Evolutionary conservation across 176 grass and related monocot species (phyloP).

Genomic region (Zizania latifolia): DNA sequence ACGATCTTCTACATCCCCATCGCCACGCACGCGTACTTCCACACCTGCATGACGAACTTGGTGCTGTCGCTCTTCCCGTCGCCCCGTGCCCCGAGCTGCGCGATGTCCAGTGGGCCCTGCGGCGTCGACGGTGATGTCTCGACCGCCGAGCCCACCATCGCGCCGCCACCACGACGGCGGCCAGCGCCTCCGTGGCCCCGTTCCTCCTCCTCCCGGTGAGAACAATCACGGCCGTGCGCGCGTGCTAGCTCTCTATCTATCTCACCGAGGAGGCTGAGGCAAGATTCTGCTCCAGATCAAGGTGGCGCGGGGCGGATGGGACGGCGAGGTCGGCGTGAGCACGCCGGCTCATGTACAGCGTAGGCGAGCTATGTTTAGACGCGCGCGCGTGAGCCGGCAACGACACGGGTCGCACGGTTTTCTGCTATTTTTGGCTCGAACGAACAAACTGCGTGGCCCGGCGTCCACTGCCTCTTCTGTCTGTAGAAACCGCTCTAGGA

Average conservation of each 20-base stretch:
- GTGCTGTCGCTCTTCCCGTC: constrained; percentile 54
- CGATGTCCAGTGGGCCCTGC: constrained; percentile 27
- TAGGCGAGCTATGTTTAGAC: constrained; percentile 9
- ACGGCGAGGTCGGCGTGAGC: background rate
- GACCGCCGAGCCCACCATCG: background rate
- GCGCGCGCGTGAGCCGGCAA: background rate
- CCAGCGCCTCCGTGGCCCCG: background rate
- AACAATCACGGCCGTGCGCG: too few relatives aligned
- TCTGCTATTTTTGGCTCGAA: background rate
- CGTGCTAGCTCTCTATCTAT: background rate
- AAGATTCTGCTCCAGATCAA: too few relatives aligned
- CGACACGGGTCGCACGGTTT: background rate
- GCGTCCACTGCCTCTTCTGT: background rate
- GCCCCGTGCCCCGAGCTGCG: constrained; percentile 42
- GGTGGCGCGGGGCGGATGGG: background rate
- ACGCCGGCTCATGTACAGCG: background rate
- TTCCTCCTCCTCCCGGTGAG: background rate
- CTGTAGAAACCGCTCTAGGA: too few relatives aligned
- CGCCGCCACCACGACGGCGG: background rate
- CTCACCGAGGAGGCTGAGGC: too few relatives aligned
- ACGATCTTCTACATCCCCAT: constrained; percentile 33
- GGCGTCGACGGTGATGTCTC: background rate
- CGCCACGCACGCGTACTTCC: constrained; percentile 45
- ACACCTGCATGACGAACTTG: constrained; percentile 42
- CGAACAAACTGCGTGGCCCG: background rate